Base-by-base conservation (phyloP, 768 basidiomycete genomes). In the Russula earlei region DNA sequence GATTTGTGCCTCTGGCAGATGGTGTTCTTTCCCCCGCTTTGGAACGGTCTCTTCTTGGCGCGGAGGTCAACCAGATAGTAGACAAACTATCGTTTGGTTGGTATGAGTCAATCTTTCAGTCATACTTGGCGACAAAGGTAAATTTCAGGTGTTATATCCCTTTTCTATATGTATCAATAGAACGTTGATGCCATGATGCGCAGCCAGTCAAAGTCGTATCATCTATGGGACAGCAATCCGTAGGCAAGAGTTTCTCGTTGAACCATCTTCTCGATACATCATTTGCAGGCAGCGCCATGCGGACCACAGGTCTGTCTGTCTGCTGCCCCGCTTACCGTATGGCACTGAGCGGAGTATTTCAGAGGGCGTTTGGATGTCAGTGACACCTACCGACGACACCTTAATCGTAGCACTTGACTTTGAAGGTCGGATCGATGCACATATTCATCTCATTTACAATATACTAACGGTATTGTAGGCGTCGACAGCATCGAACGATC, bases 221-320 rank as follows among this genome's bases (percentile, higher is more conserved):
- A 0, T 84, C 82, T 0, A 83, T 83, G 83, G 82, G 81, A 0
- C 81, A 83, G 63, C 82, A 84, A 62, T 82, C 80, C 0, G 82
- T 84, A 1, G 83, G 82, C 0, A 83, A 83, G 61, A 79, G 76
- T 49, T 84, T 75, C 51, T 69, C 77, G 0, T 64, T 83, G 36
- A 83, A 83, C 49, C 83, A 84, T 58, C 69, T 84, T 5, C 75
- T 73, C 0, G 82, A 84, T 60, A 81, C 81, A 0, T 83, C 83
- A 0, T 84, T 84, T 60, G 80, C 80, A 8, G 82, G 83, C 0
- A 80, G 75, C 11, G 82, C 82, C 0, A 82, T 83, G 80, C 70
- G 79, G 19, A 82, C 81, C 9, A 83, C 79, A 33, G 75, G 72
- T 71, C 49, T n/a, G 12, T 15, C 5, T 14, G 12, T 36, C 5